Base-by-base conservation (phyloP, 2,329 filamentous ascomycete genomes). In the Cryphonectria carpinicola region DNA sequence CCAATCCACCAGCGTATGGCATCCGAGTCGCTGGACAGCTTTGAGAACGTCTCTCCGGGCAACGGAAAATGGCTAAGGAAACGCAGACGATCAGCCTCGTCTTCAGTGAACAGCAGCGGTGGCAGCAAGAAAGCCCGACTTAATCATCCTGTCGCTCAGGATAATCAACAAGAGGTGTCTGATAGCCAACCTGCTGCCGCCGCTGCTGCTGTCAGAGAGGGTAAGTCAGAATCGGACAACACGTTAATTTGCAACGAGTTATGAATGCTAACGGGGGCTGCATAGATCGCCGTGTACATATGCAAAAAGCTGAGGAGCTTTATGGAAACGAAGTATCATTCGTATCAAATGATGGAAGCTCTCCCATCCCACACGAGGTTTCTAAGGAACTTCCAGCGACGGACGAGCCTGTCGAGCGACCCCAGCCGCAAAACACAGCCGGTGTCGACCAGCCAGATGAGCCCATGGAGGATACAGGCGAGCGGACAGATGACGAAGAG, bases 71-170 rank as follows among this genome's bases (percentile, higher is more conserved):
- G 69, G 69, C 41, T 70, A 41, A 76, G 71, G 67, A 80, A 80
- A 70, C 76, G 79, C 19, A 80, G 80, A 74, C 73, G 78, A 46
- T 71, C 74, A 8, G 37, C 71, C 13, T 65, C 63, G 6, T 68
- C 66, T 41, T 77, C 78, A 54, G 68, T 65, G 10, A 67, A 73
- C 41, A 77, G 77, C 35, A 65, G 70, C 52, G 66, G 58, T 54
- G 72, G 69, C 25, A 66, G 62, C 63, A 77, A 77, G 71, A 80
- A 79, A 75, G 74, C 74, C 28, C 76, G 74, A 54, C 74, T 73
- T 39, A 71, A 70, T 32, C 72, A 75, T 7, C 66, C 71, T 10
- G 52, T 52, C 32, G 64, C 52, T 14, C 67, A 70, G 19, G 49
- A 49, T 22, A n/a, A 46, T 28, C 60, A 62, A 4, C 70, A 73